phyloP scores from a whole-genome alignment of 1,284 basidiomycete genomes.

The Pseudozyma pruni region DNA sequence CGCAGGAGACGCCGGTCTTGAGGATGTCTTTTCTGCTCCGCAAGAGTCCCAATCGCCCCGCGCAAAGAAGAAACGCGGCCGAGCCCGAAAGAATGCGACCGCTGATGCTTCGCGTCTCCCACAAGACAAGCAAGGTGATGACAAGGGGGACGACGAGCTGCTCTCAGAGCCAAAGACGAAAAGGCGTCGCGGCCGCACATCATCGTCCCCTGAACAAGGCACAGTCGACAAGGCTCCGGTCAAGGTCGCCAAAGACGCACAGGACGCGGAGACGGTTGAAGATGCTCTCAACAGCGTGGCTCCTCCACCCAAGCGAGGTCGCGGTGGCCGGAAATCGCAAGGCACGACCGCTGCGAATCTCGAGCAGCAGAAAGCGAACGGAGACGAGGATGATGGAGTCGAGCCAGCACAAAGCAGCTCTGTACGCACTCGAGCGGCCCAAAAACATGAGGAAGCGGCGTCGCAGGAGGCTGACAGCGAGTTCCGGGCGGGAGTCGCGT shows the following conservation, averaged over 20 bases:
- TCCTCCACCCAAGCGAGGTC: conserved; percentile 7
- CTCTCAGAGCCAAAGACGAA: conserved; percentile 4
- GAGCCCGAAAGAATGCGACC: conserved; percentile 16
- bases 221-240: background rate
- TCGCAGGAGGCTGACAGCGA: conserved; percentile 2
- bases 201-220: conserved; percentile 1
- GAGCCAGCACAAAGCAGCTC: background rate
- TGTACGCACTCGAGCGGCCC: conserved; percentile 1
- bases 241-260: conserved; percentile 2
- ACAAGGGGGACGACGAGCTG: background rate
- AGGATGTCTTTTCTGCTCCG: background rate
- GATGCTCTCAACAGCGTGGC: conserved; percentile 1
- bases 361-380: background rate
- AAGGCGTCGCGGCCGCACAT: conserved; percentile 22
- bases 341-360: conserved; percentile 1
- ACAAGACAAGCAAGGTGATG: background rate
- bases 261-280: conserved; percentile 20
- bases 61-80: conserved; percentile 18
- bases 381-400: conserved; percentile 3
- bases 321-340: conserved; percentile 21
- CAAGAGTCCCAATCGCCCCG: background rate
- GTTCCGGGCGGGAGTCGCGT: background rate
- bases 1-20: background rate
- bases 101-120: background rate
- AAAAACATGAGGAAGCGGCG: conserved; percentile 3